Evolutionary conservation across 306 rosid species (phyloP).

Genomic region (Psophocarpus tetragonolobus): DNA sequence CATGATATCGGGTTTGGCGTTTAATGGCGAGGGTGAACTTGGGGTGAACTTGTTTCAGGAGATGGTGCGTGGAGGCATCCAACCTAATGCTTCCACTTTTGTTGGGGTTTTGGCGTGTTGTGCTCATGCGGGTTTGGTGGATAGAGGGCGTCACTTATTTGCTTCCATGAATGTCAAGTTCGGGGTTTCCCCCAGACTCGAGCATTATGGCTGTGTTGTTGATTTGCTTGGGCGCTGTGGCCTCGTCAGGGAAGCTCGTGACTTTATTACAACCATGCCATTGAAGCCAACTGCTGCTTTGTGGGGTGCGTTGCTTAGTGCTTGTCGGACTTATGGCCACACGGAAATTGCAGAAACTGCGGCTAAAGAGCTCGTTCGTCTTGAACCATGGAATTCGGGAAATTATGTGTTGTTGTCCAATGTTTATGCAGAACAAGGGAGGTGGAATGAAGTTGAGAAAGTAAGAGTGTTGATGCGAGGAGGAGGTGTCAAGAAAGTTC

Average conservation of each 20-base stretch:
- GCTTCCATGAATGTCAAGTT: constrained; percentile 52
- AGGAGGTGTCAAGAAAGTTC: constrained; percentile 55
- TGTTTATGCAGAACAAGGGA: constrained; percentile 75
- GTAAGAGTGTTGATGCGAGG: constrained; percentile 63
- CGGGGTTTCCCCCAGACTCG: constrained; percentile 58
- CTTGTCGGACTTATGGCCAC: constrained; percentile 74
- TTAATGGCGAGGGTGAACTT: constrained; percentile 70
- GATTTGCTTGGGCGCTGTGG: constrained; percentile 82
- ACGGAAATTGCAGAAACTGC: constrained; percentile 62
- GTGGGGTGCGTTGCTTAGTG: constrained; percentile 86
- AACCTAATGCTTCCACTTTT: constrained; percentile 68
- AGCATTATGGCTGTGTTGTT: constrained; percentile 85
- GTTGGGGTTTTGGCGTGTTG: constrained; percentile 72
- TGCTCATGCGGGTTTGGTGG: constrained; percentile 75
- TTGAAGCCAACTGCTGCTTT: constrained; percentile 70
- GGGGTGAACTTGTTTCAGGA: constrained; percentile 68
- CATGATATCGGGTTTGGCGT: constrained; percentile 75
- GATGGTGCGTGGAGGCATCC: constrained; percentile 51
- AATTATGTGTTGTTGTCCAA: constrained; percentile 78
- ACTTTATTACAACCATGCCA: constrained; percentile 69
- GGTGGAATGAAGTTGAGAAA: constrained; percentile 83
- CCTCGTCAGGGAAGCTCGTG: constrained; percentile 57
- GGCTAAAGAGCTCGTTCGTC: constrained; percentile 59
- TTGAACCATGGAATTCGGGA: constrained; percentile 87
- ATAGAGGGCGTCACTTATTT: constrained; percentile 63